Percentiles rank a stretch among this genome's conserved stretches.
These are phyloP conservation scores for Dactylellina cionopaga DNA, from an alignment of 2,329 filamentous ascomycete species.

Conservation along the genomic window DNA sequence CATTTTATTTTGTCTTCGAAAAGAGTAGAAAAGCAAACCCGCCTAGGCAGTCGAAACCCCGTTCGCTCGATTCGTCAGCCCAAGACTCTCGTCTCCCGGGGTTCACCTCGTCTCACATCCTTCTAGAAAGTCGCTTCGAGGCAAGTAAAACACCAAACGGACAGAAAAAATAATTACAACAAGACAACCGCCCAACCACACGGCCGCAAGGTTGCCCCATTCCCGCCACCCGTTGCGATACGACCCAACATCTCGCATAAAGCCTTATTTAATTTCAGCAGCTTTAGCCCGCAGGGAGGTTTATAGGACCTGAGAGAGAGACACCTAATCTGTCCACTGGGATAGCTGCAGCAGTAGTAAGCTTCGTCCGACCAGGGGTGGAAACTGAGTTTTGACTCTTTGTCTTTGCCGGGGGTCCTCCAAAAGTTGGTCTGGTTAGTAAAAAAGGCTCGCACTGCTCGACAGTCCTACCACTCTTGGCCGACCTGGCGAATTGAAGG, in stretches of 20 bases:
- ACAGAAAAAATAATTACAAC: constrained; percentile 45
- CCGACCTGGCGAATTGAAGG: constrained; percentile 23
- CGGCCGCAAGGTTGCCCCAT: constrained; percentile 20
- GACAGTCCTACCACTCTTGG: constrained; percentile 38
- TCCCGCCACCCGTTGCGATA: constrained; percentile 41
- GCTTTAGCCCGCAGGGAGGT: constrained; percentile 19
- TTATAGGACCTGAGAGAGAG: constrained; percentile 19
- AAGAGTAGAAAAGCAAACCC: constrained; percentile 24
- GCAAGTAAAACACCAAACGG: constrained; percentile 46
- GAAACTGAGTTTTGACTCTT: constrained; percentile 22
- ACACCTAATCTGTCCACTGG: constrained; percentile 6
- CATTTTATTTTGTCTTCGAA: neutral
- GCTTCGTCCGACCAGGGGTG: constrained; percentile 22
- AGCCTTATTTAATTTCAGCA: constrained; percentile 33
- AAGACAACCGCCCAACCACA: constrained; percentile 33
- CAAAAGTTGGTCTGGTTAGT: constrained; percentile 1
- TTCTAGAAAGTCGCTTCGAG: constrained; percentile 54
- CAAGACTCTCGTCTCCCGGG: constrained; percentile 52
- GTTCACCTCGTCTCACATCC: constrained; percentile 53
- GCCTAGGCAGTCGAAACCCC: constrained; percentile 44
- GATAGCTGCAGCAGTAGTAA: constrained; percentile 18
- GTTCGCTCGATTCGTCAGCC: constrained; percentile 48
- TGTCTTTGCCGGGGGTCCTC: neutral
- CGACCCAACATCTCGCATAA: constrained; percentile 43
- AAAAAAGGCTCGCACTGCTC: constrained; percentile 7